These are phyloP conservation scores for Conringia planisiliqua DNA, from an alignment of 345 rosid species.

Conservation along the genomic window DNA sequence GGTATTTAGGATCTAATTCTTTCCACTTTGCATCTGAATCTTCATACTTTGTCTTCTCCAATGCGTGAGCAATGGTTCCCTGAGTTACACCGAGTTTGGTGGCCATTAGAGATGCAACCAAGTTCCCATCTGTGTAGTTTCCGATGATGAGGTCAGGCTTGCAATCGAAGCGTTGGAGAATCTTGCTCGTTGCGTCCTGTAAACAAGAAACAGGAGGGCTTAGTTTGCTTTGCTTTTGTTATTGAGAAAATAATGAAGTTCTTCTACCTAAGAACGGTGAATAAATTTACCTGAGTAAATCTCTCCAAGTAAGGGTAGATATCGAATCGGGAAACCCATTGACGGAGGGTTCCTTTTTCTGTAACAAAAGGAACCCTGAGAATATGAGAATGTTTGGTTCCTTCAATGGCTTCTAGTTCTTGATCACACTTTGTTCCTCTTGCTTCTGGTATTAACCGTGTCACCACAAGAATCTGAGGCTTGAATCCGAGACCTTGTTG, in stretches of 20 bases:
- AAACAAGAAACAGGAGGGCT: background rate
- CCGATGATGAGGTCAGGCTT: constrained; percentile 93
- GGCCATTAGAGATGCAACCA: constrained; percentile 88
- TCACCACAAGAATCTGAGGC: constrained; percentile 91
- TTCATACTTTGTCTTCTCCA: constrained; percentile 90
- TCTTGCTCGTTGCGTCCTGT: constrained; percentile 63
- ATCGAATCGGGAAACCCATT: constrained; percentile 93
- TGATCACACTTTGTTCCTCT: constrained; percentile 76
- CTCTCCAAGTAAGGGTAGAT: constrained; percentile 83
- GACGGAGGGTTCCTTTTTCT: constrained; percentile 58
- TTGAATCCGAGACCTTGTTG: constrained; percentile 69
- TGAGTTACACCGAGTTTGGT: constrained; percentile 72
- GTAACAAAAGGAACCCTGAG: constrained; percentile 84
- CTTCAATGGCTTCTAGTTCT: constrained; percentile 65
- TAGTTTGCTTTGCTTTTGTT: background rate
- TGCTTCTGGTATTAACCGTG: constrained; percentile 80
- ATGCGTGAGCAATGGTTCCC: constrained; percentile 91
- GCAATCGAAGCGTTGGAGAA: constrained; percentile 58
- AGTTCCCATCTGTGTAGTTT: constrained; percentile 89
- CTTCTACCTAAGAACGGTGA: background rate
- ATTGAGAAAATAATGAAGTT: background rate
- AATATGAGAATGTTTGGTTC: constrained; percentile 68
- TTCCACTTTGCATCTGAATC: constrained; percentile 92
- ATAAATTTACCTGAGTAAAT: constrained; percentile 55
- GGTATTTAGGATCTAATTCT: constrained; percentile 76